A percentile compares a stretch with the other conserved stretches of the same genome.
phyloP scores from a whole-genome alignment of 495 filamentous ascomycete species.

The Rostrohypoxylon terebratum region DNA sequence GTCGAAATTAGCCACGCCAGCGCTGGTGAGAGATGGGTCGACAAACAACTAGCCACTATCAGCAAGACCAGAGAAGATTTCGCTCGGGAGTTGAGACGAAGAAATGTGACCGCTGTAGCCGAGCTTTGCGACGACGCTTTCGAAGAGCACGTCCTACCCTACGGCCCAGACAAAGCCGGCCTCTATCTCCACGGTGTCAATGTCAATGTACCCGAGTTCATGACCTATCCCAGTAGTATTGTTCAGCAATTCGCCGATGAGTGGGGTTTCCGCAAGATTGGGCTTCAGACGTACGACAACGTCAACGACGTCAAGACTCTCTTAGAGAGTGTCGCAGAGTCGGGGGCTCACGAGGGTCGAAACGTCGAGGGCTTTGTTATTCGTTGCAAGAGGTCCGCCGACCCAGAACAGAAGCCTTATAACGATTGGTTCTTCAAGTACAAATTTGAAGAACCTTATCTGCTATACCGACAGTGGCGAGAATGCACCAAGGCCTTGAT shows the following conservation, averaged over 20 bases:
- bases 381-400: conserved; percentile 74
- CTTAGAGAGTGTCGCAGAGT: conserved; percentile 83
- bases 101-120: conserved; percentile 93
- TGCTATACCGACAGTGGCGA: conserved; percentile 98
- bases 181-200: conserved; percentile 97
- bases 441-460: conserved; percentile 98
- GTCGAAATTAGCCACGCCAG: conserved; percentile 79
- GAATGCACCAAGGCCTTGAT: conserved; percentile 96
- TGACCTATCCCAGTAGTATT: conserved; percentile 79
- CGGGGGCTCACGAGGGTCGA: conserved; percentile 85
- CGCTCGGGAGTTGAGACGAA: conserved; percentile 75
- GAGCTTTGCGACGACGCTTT: conserved; percentile 97
- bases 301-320: conserved; percentile 78
- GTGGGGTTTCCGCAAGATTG: conserved; percentile 94
- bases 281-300: conserved; percentile 81
- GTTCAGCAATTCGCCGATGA: conserved; percentile 90
- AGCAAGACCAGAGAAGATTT: conserved; percentile 83
- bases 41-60: conserved; percentile 77
- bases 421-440: conserved; percentile 99
- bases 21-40: conserved; percentile 86
- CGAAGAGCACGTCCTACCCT: conserved; percentile 96
- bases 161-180: conserved; percentile 83
- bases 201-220: conserved; percentile 88
- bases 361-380: conserved; percentile 98
- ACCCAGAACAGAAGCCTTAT: conserved; percentile 59